Evolutionary conservation across 2,329 filamentous ascomycete species (phyloP).

Genomic region (Penicillium sp.): DNA sequence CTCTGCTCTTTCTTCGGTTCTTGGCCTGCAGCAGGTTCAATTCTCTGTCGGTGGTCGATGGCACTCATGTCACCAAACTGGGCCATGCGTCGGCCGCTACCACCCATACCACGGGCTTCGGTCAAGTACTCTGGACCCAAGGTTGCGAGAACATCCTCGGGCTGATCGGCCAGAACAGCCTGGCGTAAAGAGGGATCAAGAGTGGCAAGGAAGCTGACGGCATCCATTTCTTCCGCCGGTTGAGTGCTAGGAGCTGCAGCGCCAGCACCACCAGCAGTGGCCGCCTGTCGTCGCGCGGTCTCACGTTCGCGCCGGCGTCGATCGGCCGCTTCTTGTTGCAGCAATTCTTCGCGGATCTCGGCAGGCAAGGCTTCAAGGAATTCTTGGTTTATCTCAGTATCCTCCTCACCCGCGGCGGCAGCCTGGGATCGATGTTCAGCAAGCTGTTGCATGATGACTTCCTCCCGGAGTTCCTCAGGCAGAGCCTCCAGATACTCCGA

Average conservation of each 20-base stretch:
- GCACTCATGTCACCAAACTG: conserved; percentile 51
- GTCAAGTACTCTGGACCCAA: conserved; percentile 82
- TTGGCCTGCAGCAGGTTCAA: conserved; percentile 47
- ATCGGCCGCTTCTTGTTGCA: conserved; percentile 86
- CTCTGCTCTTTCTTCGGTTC: conserved; percentile 65
- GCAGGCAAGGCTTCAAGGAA: conserved; percentile 90
- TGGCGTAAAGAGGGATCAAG: conserved; percentile 81
- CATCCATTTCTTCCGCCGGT: conserved; percentile 77
- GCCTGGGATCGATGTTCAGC: conserved; percentile 79
- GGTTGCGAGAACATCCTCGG: conserved; percentile 79
- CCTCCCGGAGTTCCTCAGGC: conserved; percentile 94
- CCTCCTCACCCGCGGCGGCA: conserved; percentile 66
- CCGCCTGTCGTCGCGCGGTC: conserved; percentile 66
- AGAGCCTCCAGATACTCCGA: conserved; percentile 92
- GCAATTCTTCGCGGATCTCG: conserved; percentile 84
- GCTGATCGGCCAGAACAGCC: conserved; percentile 86
- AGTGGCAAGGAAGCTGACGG: conserved; percentile 87
- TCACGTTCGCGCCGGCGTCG: conserved; percentile 85
- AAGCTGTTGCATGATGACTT: conserved; percentile 89
- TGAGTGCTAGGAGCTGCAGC: conserved; percentile 39
- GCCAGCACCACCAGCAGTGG: conserved; percentile 44
- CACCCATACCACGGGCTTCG: conserved; percentile 73
- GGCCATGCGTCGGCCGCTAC: conserved; percentile 56
- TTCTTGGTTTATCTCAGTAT: conserved; percentile 72
- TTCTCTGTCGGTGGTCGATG: conserved; percentile 38